Evolutionary conservation across 2,329 filamentous ascomycete species (phyloP), one percentile per base, ranked within the genome.

Genomic region (Dothistroma pini): DNA sequence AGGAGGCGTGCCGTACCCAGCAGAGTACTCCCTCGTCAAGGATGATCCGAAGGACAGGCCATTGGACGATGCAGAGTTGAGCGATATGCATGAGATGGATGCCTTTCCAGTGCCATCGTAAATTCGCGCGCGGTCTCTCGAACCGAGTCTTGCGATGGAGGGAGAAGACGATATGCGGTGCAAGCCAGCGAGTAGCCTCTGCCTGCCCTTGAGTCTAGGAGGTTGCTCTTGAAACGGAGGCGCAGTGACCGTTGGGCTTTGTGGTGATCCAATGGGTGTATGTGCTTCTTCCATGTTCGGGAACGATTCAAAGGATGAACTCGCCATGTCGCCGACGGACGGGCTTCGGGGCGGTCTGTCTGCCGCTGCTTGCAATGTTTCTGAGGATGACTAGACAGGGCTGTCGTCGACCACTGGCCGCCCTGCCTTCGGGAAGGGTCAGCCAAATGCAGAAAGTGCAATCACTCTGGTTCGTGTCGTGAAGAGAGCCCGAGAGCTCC

Each of bases 131-230:
- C 85, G 83, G 7, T 90, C 88, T 59, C 86, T 83, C 29, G 85
- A 79, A 61, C 86, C 83, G 57, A 86, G 75, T 60, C 84, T 84
- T 47, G 83, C 80, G 55, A 96, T 78, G 16, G 89, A 90, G 0
- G 89, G 87, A 7, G 88, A 91, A 0, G 91, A 96, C 11, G 90
- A 88, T 71, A 96, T 93, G 60, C 90, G 87, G 64, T 93, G 88
- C 54, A 96, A 82, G 34, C 87, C 86, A 64, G 87, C 86, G 19
- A 96, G 79, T 35, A 96, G 76, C 61, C 87, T 85, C 69, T 87
- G 85, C 52, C 89, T 85, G 57, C 86, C 84, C 73, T 87, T 91
- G 59, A 84, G 79, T 75, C 88, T 91, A 29, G 79, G 80, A 56
- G 68, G 74, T 19, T 72, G 74, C 57, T 77, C 70, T 61, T 66